Evolutionary conservation across 495 filamentous ascomycete genomes (phyloP), one percentile per base, ranked within the genome.

Genomic region (Aspergillus cavernicola): DNA sequence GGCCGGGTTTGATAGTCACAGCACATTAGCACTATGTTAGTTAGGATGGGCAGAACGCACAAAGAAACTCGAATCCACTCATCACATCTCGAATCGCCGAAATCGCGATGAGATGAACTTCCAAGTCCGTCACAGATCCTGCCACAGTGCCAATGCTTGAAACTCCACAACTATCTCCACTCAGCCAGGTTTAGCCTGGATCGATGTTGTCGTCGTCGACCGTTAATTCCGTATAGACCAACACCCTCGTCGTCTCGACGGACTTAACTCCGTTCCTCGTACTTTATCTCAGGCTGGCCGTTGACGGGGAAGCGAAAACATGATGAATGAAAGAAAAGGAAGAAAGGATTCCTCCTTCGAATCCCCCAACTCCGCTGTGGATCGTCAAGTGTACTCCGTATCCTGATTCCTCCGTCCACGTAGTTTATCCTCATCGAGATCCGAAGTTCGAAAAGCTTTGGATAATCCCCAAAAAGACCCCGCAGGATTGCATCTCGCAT

Each of bases 81-180:
- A 23, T 46, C 43, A 46, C 43, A 46, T 46, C 44, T 47, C 44
- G 31, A 46, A 46, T 24, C 31, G 44, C 44, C 19, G 19, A 36
- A n/a, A 35, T 47, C 43, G 12, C 6, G 18, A 47, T 24, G 18
- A n/a, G 12, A 23, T 6, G 31, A 20, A 20, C 29, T 4, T 35
- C 31, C 18, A 33, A 36, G 31, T 9, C 12, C 43, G 28, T 16
- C 29, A 45, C 16, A 20, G 18, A 46, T 33, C 29, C 43, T 33
- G 41, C 28, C 20, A 26, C 6, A 26, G 1, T 37, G 13, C 31
- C 18, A 40, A 20, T 40, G 28, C 26, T 44, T 19, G 2, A 28
- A 15, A 31, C 41, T 19, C 28, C 42, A 46, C 28, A 32, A 11
- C 33, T 28, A 9, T 15, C 15, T 12, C 28, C 16, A 28, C 16